phyloP scores from a whole-genome alignment of 1,139 yeast species.

The Keqinozyma sinolaborantium region DNA sequence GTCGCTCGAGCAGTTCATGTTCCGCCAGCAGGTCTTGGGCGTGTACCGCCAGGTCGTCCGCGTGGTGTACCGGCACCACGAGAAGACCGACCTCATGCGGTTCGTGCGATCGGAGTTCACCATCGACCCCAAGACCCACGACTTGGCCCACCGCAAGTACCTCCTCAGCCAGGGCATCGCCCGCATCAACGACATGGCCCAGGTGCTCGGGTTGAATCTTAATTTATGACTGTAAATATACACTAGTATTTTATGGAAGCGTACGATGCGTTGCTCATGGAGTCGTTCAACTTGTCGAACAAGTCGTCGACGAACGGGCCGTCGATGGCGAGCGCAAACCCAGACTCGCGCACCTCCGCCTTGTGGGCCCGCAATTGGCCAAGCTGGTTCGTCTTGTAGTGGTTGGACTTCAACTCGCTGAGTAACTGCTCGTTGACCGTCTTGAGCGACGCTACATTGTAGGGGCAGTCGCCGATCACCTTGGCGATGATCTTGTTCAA shows the following conservation, averaged over 20 bases:
- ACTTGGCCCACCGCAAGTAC: constrained; percentile 35
- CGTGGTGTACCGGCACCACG: constrained; percentile 34
- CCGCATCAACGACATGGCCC: constrained; percentile 24
- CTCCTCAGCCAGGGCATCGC: constrained; percentile 33
- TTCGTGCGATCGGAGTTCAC: constrained; percentile 36
- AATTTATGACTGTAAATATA: constrained; percentile 3
- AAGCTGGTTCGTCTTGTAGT: constrained; percentile 12
- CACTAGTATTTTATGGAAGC: constrained; percentile 8
- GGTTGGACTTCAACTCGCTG: constrained; percentile 10
- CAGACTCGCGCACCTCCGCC: constrained; percentile 1
- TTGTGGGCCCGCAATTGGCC: constrained; percentile 12
- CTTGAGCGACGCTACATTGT: neutral
- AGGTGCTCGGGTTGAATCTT: constrained; percentile 18
- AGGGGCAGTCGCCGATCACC: constrained; percentile 6
- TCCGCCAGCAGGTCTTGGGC: constrained; percentile 29
- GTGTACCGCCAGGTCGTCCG: constrained; percentile 34
- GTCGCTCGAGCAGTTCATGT: constrained; percentile 40
- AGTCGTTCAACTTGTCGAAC: constrained; percentile 13
- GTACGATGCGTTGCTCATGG: constrained; percentile 14
- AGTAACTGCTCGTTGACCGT: constrained; percentile 7
- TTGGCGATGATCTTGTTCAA: constrained; percentile 19
- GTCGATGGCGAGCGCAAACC: constrained; percentile 8
- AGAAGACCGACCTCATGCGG: constrained; percentile 29
- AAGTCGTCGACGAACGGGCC: constrained; percentile 6
- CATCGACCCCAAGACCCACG: constrained; percentile 21